Evolutionary conservation across 78 protist species (phyloP).

Genomic region (Monosiga brevicollis): DNA sequence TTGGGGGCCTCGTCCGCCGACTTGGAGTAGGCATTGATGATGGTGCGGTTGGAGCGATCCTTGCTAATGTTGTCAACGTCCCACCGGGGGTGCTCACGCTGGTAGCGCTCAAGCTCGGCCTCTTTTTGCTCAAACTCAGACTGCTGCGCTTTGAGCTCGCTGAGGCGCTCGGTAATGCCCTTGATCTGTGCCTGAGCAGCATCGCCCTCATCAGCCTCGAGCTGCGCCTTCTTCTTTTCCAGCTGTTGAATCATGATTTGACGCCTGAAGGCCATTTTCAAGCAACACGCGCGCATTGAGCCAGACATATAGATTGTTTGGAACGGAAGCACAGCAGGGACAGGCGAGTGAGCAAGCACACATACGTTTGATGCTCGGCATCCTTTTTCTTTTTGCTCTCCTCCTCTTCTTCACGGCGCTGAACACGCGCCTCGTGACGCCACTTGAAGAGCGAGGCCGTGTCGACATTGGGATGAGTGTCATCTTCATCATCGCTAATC

Average conservation of each 20-base stretch:
- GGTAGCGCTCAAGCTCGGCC: slow-evolving; percentile 3
- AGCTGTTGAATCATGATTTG: background rate
- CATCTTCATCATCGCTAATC: slow-evolving; percentile 41
- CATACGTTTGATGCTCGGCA: background rate
- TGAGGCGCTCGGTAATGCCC: background rate
- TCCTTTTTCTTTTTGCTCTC: background rate
- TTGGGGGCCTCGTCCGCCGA: background rate
- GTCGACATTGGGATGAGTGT: slow-evolving; percentile 49
- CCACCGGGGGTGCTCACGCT: slow-evolving; percentile 16
- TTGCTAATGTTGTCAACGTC: slow-evolving; percentile 34
- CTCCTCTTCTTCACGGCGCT: slow-evolving; percentile 20
- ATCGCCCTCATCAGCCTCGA: background rate
- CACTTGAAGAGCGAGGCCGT: slow-evolving; percentile 20
- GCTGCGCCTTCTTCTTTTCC: background rate
- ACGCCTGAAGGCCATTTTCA: background rate
- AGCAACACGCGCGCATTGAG: too few relatives aligned
- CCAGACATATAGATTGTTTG: too few relatives aligned
- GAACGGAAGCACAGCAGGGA: too few relatives aligned
- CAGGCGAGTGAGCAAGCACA: too few relatives aligned
- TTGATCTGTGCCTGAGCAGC: background rate
- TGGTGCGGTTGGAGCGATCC: background rate
- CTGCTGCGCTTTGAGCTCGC: background rate
- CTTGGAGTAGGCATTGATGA: background rate
- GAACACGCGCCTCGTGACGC: slow-evolving; percentile 30
- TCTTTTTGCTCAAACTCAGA: background rate